Conservation (phyloP, 1,139 yeast genomes). For the Lodderomyces elongisporus region DNA sequence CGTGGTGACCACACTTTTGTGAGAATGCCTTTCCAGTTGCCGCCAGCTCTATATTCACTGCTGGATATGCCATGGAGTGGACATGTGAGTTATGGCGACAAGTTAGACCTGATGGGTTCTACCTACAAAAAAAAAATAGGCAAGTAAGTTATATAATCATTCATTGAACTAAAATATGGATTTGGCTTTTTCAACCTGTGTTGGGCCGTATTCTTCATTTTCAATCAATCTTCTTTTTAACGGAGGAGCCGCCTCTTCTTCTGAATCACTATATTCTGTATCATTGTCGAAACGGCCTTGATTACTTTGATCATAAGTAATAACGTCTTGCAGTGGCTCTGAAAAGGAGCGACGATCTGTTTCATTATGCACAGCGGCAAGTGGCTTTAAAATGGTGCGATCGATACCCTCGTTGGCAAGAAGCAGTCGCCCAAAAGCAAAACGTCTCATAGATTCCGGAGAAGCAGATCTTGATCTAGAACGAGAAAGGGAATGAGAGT, state of each 20-base stretch:
- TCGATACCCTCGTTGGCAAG: neutral
- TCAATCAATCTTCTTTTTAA: slow-evolving; percentile 12
- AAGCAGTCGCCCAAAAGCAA: slow-evolving; percentile 5
- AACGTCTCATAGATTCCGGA: slow-evolving; percentile 4
- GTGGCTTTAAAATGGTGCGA: neutral
- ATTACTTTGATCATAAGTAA: slow-evolving; percentile 9
- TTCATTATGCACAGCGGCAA: neutral
- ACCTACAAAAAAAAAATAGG: slow-evolving; percentile 9
- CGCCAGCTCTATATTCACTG: slow-evolving; percentile 35
- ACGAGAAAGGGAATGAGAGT: neutral
- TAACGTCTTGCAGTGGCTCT: slow-evolving; percentile 7
- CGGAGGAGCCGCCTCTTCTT: slow-evolving; percentile 11
- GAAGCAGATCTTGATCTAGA: neutral
- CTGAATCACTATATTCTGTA: slow-evolving; percentile 23
- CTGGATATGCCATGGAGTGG: slow-evolving; percentile 50
- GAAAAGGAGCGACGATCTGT: slow-evolving; percentile 1
- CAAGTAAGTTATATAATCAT: too few species aligned
- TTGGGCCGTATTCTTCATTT: slow-evolving; percentile 25
- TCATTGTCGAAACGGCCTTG: slow-evolving; percentile 11
- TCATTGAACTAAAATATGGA: slow-evolving; percentile 40
- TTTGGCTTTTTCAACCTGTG: slow-evolving; percentile 31
- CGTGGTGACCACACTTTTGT: slow-evolving; percentile 26
- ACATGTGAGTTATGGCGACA: slow-evolving; percentile 17
- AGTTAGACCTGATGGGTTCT: slow-evolving; percentile 19
- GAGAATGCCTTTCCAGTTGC: slow-evolving; percentile 51